Evolutionary conservation across 306 rosid species (phyloP).

Genomic region (Cicer yamashitae): DNA sequence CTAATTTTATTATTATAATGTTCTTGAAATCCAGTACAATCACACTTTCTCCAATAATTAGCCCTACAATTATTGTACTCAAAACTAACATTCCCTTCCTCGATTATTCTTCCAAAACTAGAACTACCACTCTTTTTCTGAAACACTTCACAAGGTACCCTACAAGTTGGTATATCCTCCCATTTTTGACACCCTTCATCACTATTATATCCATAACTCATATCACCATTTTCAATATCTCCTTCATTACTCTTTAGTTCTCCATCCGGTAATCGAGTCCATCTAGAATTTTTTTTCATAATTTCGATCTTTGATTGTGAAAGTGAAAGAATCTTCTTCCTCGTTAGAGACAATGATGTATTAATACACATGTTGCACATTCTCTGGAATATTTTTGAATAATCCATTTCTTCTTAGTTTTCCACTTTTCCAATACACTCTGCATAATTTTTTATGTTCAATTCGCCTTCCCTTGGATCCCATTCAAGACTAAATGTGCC

Average conservation of each 20-base stretch:
- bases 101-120: no score
- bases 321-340: constrained; percentile 18
- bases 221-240: constrained; percentile 23
- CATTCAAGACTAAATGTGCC: constrained; percentile 14
- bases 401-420: background rate
- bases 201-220: constrained; percentile 29
- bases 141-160: background rate
- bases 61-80: constrained; percentile 22
- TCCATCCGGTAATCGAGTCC: background rate
- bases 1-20: background rate
- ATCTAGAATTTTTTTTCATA: background rate
- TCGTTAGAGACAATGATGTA: constrained; percentile 13
- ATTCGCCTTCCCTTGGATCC: background rate
- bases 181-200: constrained; percentile 29
- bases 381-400: background rate
- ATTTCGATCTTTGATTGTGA: background rate
- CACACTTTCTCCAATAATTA: constrained; percentile 33
- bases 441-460: background rate
- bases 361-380: background rate
- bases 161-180: constrained; percentile 21
- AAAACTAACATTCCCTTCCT: background rate
- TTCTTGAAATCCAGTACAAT: constrained; percentile 27
- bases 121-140: no score
- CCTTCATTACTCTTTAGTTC: background rate
- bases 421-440: constrained; percentile 37